Percentiles rank a stretch among this genome's conserved stretches.
phyloP scores from a whole-genome alignment of 2,329 filamentous ascomycete species.

The Penicillium janthinellum region DNA sequence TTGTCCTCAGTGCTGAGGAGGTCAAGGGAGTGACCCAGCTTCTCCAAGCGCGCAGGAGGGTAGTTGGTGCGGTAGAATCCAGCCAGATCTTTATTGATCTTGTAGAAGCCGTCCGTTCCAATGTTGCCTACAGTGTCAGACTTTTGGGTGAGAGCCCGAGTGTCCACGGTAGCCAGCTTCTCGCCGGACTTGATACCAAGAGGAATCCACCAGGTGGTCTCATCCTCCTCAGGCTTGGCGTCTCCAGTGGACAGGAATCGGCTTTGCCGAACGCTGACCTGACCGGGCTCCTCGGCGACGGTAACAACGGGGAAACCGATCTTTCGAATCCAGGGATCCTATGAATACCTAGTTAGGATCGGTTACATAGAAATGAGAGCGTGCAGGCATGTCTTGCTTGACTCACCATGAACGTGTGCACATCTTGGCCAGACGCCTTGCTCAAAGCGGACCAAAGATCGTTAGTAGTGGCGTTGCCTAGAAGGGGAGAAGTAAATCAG shows the following conservation, averaged over 20 bases:
- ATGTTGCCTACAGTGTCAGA: conserved; percentile 68
- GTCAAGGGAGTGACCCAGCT: conserved; percentile 75
- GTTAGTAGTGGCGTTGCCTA: conserved; percentile 78
- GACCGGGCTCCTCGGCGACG: conserved; percentile 77
- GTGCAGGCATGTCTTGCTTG: not conserved
- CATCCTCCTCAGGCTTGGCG: conserved; percentile 85
- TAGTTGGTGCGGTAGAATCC: conserved; percentile 95
- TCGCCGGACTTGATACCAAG: conserved; percentile 78
- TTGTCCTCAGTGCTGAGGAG: conserved; percentile 83
- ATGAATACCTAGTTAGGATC: conserved; percentile 15
- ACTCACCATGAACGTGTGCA: conserved; percentile 76
- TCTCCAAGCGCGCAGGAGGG: conserved; percentile 76
- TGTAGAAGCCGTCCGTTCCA: conserved; percentile 82
- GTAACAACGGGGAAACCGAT: conserved; percentile 93
- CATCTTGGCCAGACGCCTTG: conserved; percentile 83
- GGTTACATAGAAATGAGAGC: not conserved
- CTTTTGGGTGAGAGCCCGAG: conserved; percentile 72
- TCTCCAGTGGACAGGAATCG: conserved; percentile 92
- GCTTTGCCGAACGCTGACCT: conserved; percentile 80
- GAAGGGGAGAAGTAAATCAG: not conserved
- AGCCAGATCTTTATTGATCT: conserved; percentile 85
- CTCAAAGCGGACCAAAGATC: conserved; percentile 89
- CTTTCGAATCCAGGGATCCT: conserved; percentile 87
- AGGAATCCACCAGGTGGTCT: conserved; percentile 94
- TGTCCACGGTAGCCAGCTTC: conserved; percentile 62